These are phyloP conservation scores for Grosmannia clavigera DNA, from an alignment of 2,329 filamentous ascomycete genomes.

Conservation along the genomic window DNA sequence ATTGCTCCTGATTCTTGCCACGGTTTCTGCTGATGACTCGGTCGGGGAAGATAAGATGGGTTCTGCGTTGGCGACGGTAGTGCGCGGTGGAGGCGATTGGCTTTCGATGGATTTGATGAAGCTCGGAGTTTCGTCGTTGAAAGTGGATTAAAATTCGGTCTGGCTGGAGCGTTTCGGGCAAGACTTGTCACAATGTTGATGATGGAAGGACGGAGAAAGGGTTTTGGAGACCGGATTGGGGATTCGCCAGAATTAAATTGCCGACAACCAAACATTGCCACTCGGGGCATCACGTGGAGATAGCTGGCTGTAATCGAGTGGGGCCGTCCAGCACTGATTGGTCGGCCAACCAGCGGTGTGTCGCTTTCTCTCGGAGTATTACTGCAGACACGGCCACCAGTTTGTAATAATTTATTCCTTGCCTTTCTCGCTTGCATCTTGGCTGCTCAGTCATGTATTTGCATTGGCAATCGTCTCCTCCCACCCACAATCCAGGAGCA, in stretches of 20 bases:
- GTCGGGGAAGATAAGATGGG: background rate
- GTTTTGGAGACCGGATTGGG: background rate
- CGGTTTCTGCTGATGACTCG: background rate
- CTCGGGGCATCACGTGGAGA: background rate
- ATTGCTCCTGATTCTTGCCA: conserved; percentile 30
- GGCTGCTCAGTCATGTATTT: too few relatives aligned
- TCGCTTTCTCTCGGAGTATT: too few relatives aligned
- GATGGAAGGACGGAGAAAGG: background rate
- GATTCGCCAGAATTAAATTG: too few relatives aligned
- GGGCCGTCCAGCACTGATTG: too few relatives aligned
- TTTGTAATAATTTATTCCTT: too few relatives aligned
- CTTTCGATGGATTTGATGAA: background rate
- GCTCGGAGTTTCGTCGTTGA: too few relatives aligned
- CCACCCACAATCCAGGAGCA: too few relatives aligned
- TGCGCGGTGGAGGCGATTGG: too few relatives aligned
- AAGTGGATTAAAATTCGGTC: background rate
- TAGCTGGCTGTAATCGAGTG: background rate
- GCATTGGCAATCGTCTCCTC: too few relatives aligned
- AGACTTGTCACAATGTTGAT: background rate
- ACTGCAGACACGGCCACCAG: too few relatives aligned
- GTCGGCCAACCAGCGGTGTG: too few relatives aligned
- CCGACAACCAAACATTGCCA: background rate
- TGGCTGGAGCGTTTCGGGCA: background rate
- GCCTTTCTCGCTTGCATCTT: too few relatives aligned
- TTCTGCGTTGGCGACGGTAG: background rate